phyloP scores from a whole-genome alignment of 495 filamentous ascomycete genomes.

The Lasiosphaeris hirsuta region DNA sequence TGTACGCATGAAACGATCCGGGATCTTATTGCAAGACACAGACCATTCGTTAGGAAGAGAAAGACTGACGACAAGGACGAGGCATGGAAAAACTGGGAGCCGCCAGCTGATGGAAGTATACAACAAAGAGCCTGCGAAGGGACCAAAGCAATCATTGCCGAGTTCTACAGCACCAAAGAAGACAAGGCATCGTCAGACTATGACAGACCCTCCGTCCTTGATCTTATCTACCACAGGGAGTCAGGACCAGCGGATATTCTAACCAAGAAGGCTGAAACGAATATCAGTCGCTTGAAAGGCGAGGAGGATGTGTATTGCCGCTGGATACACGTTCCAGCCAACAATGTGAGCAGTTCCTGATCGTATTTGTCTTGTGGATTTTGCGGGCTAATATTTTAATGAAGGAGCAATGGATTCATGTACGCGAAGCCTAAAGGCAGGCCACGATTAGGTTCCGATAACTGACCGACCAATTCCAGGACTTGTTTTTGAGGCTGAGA shows the following conservation, averaged over 20 bases:
- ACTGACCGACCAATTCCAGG: background rate
- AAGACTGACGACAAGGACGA: background rate
- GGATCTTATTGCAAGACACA: background rate
- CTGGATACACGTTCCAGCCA: constrained; percentile 7
- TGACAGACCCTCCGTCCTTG: background rate
- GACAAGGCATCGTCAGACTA: background rate
- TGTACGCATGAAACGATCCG: background rate
- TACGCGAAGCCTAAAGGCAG: background rate
- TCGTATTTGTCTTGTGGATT: background rate
- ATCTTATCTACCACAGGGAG: background rate
- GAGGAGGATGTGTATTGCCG: background rate
- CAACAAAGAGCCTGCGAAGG: background rate
- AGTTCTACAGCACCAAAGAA: background rate
- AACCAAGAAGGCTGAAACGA: background rate
- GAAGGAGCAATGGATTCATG: constrained; percentile 4
- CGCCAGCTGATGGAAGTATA: background rate
- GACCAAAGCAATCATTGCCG: background rate
- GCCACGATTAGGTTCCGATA: background rate
- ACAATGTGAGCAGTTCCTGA: background rate
- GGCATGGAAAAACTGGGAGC: background rate
- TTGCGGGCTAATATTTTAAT: background rate
- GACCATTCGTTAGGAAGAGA: background rate
- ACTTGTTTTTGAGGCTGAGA: constrained; percentile 2
- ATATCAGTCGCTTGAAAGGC: background rate
- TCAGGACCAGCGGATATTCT: background rate